These are phyloP conservation scores for Paramecium primaurelia DNA, from an alignment of 73 alveolate genomes.

Conservation along the genomic window DNA sequence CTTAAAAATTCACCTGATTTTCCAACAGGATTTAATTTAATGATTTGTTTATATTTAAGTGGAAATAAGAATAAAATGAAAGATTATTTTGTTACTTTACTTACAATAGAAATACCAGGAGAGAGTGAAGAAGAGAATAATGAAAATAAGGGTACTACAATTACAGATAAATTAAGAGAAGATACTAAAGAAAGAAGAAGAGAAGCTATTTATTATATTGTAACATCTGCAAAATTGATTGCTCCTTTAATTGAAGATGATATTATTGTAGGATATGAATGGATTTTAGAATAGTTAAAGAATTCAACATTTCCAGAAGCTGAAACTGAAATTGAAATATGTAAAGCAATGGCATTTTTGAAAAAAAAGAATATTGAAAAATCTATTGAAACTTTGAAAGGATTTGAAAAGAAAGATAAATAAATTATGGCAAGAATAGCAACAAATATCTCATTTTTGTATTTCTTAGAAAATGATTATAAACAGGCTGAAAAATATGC, in stretches of 20 bases:
- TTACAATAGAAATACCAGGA: conserved; percentile 89
- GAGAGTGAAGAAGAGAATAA: conserved; percentile 90
- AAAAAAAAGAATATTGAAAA: conserved; percentile 93
- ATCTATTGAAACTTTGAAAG: conserved; percentile 94
- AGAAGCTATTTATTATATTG: conserved; percentile 76
- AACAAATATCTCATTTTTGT: conserved; percentile 95
- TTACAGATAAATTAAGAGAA: conserved; percentile 90
- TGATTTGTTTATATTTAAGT: conserved; percentile 90
- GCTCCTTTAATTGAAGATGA: conserved; percentile 96
- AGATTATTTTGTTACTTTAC: conserved; percentile 75
- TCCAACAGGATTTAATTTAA: conserved; percentile 84
- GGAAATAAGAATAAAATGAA: conserved; percentile 88
- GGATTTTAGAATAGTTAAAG: conserved; percentile 89
- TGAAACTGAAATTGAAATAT: conserved; percentile 95
- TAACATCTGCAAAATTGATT: conserved; percentile 90
- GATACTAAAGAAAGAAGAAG: conserved; percentile 92
- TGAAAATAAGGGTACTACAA: conserved; percentile 65
- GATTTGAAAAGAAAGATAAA: conserved; percentile 97
- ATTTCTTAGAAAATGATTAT: conserved; percentile 97
- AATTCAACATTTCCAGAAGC: conserved; percentile 91
- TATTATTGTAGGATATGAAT: conserved; percentile 86
- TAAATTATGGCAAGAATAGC: conserved; percentile 98
- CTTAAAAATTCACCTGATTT: conserved; percentile 83
- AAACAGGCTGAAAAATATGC: conserved; percentile 98
- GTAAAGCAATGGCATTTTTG: conserved; percentile 93